Evolutionary conservation across 164 flowering plant genomes (phyloP), one percentile per base, ranked within the genome.

Genomic region (Annona cherimola): DNA sequence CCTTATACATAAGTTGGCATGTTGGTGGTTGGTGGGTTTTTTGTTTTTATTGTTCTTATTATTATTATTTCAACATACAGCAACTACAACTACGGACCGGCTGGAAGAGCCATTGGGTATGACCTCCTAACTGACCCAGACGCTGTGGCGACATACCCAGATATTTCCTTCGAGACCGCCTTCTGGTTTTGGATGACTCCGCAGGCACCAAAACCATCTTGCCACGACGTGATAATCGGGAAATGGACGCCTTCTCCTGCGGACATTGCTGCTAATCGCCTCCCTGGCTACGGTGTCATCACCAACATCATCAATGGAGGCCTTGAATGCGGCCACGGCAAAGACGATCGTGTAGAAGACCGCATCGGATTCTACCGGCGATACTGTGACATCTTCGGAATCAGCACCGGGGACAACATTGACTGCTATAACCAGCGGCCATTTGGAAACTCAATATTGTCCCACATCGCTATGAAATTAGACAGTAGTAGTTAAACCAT

Each of bases 301-400:
- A 84, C 87, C 40, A 84, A 82, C 82, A 84, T 84, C 62, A 84
- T 84, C 72, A 84, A 79, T 26, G 87, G 87, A 18, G 84, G 83
- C 4, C 16, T 81, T 16, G 87, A 84, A 61, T 84, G 87, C 65
- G 76, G 82, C 60, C 19, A 77, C 26, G 77, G 80, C 0, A 43
- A 41, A 9, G 71, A 71, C 46, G 16, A 75, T 0, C 67, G 3
- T 0, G 70, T 86, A 16, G 71, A 72, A 3, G 69, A 78, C 18
- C 75, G 92, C 0, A 77, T 87, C 1, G 55, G 67, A 5, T 87
- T 81, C 50, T 88, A 81, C 64, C 76, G 60, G 9, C 60, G 79
- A 1, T 87, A 82, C 55, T 88, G 90, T 19, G 43, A 5, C 12
- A 77, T 63, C 3, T 39, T 81, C 43, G 73, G 80, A 1, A 76